Evolutionary conservation across 2,329 filamentous ascomycete genomes (phyloP), one percentile per base, ranked within the genome.

Genomic region (Hymenoscyphus scutula): DNA sequence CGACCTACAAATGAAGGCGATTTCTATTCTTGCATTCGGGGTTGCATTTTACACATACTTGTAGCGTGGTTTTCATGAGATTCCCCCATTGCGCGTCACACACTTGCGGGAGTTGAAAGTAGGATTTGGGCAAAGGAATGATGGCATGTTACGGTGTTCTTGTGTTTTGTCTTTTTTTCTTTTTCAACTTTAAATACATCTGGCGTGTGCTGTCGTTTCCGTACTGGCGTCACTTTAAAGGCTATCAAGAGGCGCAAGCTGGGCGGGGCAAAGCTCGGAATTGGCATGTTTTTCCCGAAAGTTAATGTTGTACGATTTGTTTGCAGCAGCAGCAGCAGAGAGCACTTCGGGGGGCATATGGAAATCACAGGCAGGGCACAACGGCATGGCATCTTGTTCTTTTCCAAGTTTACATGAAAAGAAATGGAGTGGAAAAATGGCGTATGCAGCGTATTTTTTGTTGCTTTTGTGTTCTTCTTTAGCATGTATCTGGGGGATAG

Each of bases 61-160:
- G 67, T 70, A 74, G 70, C 68, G 70, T 67, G 70, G 68, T 72
- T 68, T 72, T 70, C 65, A 71, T 72, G 69, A 73, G 72, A 73
- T 73, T 72, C 71, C 71, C 72, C 71, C 65, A 23, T 71, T 62
- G 41, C 62, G 72, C 72, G 68, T 72, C 70, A 64, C 67, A 66
- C 67, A 71, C 65, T 71, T 69, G 62, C 65, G 62, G 70, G 70
- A 73, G 69, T 73, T 72, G 69, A 67, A 60, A 68, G 19, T 65
- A 62, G 67, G 66, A 68, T 68, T 64, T 62, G 65, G 68, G 66
- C 60, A 69, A 64, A 56, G 62, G 64, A 63, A 62, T 58, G 68
- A 64, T 65, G 67, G 69, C 68, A 72, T 72, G 66, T 70, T 67
- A 55, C 58, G 67, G 67, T 72, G 69, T 67, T 70, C 56, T 62